Evolutionary conservation across 352 stramenopile species (phyloP).

Genomic region (Phytophthora agathidicida): DNA sequence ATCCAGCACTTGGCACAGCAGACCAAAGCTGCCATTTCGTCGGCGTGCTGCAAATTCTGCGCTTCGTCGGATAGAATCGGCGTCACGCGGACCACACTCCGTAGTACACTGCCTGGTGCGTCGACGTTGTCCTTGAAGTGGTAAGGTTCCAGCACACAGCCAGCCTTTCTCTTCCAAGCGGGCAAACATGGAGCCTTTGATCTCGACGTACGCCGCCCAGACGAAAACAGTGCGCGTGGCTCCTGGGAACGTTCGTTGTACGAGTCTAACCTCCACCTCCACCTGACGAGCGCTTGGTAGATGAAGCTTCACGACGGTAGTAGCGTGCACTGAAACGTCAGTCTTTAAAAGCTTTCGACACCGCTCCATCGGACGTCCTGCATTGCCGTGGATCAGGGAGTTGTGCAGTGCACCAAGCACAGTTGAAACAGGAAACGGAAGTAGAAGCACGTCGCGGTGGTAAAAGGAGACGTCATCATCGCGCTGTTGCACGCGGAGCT

Average conservation of each 20-base stretch:
- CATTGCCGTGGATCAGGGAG: conserved; percentile 5
- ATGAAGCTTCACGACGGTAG: conserved; percentile 13
- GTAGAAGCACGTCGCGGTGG: background rate
- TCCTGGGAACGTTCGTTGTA: conserved; percentile 18
- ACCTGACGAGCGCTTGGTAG: conserved; percentile 2
- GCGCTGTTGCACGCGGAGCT: background rate
- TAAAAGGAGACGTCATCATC: conserved; percentile 1
- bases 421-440: conserved; percentile 24
- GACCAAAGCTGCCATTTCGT: conserved; percentile 19
- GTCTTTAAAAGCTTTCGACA: conserved; percentile 7
- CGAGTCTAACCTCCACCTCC: conserved; percentile 17
- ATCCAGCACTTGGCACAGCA: conserved; percentile 23
- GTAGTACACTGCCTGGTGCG: background rate
- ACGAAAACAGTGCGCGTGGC: conserved; percentile 10
- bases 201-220: conserved; percentile 40
- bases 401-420: conserved; percentile 8
- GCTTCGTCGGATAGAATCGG: conserved; percentile 17
- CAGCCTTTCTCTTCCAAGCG: conserved; percentile 40
- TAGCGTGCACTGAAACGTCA: conserved; percentile 16
- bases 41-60: conserved; percentile 6
- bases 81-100: conserved; percentile 7
- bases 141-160: conserved; percentile 1
- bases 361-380: conserved; percentile 1
- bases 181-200: conserved; percentile 33
- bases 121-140: background rate